Evolutionary conservation across 192 early-diverging fungal species (phyloP).

Genomic region (Paraglomus brasilianum): DNA sequence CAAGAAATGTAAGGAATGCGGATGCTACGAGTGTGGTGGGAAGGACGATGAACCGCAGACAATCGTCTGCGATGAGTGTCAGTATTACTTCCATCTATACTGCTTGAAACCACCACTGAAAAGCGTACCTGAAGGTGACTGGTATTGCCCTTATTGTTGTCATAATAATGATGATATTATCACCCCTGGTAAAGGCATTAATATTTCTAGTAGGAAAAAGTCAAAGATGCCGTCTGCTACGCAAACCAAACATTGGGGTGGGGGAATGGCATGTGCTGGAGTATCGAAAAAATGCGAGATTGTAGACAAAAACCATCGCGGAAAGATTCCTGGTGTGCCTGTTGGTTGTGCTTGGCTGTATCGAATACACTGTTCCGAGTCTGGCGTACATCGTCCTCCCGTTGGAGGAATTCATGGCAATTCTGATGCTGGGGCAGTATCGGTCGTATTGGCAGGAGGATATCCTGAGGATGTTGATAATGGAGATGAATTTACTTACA

Average conservation of each 20-base stretch:
- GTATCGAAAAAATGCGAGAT: slow-evolving; percentile 34
- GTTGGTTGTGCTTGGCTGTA: slow-evolving; percentile 58
- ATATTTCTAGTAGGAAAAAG: slow-evolving; percentile 36
- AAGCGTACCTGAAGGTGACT: slow-evolving; percentile 46
- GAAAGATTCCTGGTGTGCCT: slow-evolving; percentile 58
- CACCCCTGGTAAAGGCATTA: slow-evolving; percentile 42
- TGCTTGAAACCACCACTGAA: slow-evolving; percentile 47
- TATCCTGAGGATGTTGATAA: slow-evolving; percentile 66
- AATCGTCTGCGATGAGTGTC: slow-evolving; percentile 61
- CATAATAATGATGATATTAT: slow-evolving; percentile 44
- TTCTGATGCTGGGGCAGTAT: slow-evolving; percentile 51
- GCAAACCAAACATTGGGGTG: slow-evolving; percentile 53
- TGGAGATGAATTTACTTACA: slow-evolving; percentile 66
- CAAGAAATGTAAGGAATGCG: slow-evolving; percentile 47
- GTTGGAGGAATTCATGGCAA: slow-evolving; percentile 64
- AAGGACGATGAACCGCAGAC: slow-evolving; percentile 58
- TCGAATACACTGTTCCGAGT: slow-evolving; percentile 47
- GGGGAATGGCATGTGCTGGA: slow-evolving; percentile 55
- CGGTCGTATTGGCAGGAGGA: slow-evolving; percentile 61
- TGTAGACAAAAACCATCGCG: slow-evolving; percentile 31
- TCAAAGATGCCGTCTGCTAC: slow-evolving; percentile 56
- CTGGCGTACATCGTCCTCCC: slow-evolving; percentile 60
- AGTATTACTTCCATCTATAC: slow-evolving; percentile 52
- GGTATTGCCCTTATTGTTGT: slow-evolving; percentile 50
- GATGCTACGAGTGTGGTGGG: slow-evolving; percentile 49